These are phyloP conservation scores for Fusarium concolor DNA, from an alignment of 2,329 filamentous ascomycete species.

Conservation along the genomic window DNA sequence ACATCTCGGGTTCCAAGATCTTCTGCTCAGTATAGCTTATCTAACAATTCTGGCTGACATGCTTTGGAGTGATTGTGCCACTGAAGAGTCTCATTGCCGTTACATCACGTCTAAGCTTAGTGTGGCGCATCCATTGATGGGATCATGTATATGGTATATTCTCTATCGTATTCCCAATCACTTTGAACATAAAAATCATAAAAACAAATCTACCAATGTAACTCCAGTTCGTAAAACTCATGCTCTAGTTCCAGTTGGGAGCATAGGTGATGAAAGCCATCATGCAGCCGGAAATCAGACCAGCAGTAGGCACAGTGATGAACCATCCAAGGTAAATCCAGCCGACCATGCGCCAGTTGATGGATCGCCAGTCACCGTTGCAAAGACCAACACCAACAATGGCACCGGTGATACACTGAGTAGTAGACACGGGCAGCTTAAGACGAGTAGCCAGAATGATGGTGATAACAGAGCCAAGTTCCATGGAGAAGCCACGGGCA, in stretches of 20 bases:
- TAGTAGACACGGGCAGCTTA: slow-evolving; percentile 71
- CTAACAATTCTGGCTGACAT: too few species aligned
- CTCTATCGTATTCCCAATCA: not conserved
- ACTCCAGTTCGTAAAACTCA: not conserved
- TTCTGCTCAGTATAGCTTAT: too few species aligned
- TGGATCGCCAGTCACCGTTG: slow-evolving; percentile 67
- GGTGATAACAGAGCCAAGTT: slow-evolving; percentile 70
- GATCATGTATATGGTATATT: slow-evolving; percentile 4
- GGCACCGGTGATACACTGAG: slow-evolving; percentile 72
- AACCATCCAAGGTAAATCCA: slow-evolving; percentile 72
- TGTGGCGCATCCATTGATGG: too few species aligned
- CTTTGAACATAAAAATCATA: not conserved
- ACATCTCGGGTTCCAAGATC: too few species aligned
- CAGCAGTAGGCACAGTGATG: slow-evolving; percentile 68
- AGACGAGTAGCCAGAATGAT: slow-evolving; percentile 73
- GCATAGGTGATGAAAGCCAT: slow-evolving; percentile 74
- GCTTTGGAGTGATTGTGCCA: too few species aligned
- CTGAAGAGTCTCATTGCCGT: too few species aligned
- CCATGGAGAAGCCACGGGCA: slow-evolving; percentile 69
- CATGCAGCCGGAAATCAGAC: slow-evolving; percentile 67
- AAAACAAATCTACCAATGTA: not conserved
- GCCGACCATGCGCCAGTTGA: slow-evolving; percentile 72
- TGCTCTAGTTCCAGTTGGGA: slow-evolving; percentile 57
- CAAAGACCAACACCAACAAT: slow-evolving; percentile 72
- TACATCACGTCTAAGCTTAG: too few species aligned